Base-by-base conservation (phyloP, 768 basidiomycete species). In the Naganishia kalamii region DNA sequence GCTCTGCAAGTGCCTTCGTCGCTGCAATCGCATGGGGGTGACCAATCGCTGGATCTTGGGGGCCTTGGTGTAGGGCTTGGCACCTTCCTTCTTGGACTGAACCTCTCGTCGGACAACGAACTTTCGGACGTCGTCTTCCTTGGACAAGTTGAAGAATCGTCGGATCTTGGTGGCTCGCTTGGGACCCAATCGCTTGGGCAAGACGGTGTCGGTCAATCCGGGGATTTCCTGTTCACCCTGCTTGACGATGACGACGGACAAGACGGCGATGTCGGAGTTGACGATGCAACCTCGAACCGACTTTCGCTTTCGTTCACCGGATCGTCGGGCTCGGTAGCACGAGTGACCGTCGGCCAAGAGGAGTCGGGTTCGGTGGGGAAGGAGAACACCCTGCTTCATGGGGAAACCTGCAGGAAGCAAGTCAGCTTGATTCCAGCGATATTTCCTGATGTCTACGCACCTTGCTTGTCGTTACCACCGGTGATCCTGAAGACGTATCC, bases 341-440 rank as follows among this genome's bases (percentile, higher is more conserved):
- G 93, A 94, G 86, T 98, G 94, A 59, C 92, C 92, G 79, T 94
- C 90, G 69, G 89, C 74, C 77, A 99, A 89, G 75, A 98, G 89
- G 70, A 99, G 88, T 68, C 85, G 83, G 73, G 93, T 90, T 85
- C 94, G 92, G 82, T 90, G 78, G 65, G 90, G 90, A 74, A 94
- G 85, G 68, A 98, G 88, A 71, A 97, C 89, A 82, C 94, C 93
- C 82, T 99, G 94, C 82, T 98, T 98, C 92, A 97, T 96, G 51
- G 92, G 92, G 85, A 96, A 94, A 77, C 92, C 92, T 80, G 27
- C 1, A 25, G 11, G 25, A 32, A 4, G 8, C 10, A 19, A 1
- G 47, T 64, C 19, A 30, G 40, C 48, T 30, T 15, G 17, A 11
- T 5, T 44, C 63, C 50, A 21, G 19, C 29, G 1, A 10, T 10